Evolutionary conservation across 441 rosid species (phyloP).

Genomic region (Sinapis alba): DNA sequence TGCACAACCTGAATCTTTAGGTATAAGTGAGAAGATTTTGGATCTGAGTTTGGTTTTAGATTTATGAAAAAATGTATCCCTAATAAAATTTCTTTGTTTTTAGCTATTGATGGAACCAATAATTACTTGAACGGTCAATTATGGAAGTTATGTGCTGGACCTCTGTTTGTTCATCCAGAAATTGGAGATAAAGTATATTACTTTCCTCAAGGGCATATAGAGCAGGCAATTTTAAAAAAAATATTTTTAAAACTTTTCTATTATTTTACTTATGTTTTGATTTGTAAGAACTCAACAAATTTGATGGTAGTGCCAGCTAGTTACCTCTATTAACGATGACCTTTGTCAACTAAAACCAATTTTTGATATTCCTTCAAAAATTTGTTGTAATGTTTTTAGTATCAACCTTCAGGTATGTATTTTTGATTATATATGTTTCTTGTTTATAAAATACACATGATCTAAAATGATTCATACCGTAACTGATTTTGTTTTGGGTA

Average conservation of each 20-base stretch:
- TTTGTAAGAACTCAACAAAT: not conserved
- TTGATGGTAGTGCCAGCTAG: not conserved
- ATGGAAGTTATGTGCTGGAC: not conserved
- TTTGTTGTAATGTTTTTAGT: not conserved
- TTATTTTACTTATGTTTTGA: not conserved
- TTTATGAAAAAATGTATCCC: not conserved
- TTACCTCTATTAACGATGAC: not conserved
- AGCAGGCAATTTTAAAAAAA: too few relatives aligned
- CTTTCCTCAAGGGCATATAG: not conserved
- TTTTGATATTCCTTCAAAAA: not conserved
- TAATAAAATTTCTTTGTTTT: not conserved
- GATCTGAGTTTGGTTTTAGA: not conserved
- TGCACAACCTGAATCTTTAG: not conserved
- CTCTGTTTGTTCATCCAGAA: not conserved
- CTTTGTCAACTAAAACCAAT: not conserved
- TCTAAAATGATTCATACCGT: not conserved
- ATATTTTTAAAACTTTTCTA: too few relatives aligned
- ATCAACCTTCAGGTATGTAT: not conserved
- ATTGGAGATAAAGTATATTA: not conserved
- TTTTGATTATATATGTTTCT: not conserved
- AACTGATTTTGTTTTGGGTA: not conserved
- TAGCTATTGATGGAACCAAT: not conserved
- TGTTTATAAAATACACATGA: not conserved
- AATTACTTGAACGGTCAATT: not conserved
- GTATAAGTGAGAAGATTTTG: not conserved